Conservation (phyloP, 163 green algal genomes). For the Trebouxiophyceae sp. region DNA sequence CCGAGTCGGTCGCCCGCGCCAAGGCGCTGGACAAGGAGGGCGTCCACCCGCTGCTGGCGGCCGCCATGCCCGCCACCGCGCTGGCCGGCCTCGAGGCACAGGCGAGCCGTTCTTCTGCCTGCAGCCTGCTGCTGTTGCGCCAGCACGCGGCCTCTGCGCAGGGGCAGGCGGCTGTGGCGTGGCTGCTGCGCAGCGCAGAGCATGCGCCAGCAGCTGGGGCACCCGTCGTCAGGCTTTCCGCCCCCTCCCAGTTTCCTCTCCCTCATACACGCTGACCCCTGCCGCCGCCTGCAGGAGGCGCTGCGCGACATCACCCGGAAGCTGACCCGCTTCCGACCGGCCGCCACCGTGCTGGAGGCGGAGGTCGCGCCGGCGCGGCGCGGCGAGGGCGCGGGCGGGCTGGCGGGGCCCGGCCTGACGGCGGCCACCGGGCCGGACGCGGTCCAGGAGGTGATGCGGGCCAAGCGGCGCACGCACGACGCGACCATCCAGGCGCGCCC, state of each 20-base stretch:
- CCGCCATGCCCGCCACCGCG: conserved; percentile 32
- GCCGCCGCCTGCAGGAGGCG: conserved; percentile 31
- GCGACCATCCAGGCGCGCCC: conserved; percentile 39
- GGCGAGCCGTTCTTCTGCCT: conserved; percentile 3
- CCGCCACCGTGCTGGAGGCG: conserved; percentile 79
- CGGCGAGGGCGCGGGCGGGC: conserved; percentile 30
- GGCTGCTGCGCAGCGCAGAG: too few relatives aligned
- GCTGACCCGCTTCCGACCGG: conserved; percentile 66
- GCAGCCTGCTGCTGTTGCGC: not conserved
- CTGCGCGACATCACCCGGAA: conserved; percentile 56
- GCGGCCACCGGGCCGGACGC: conserved; percentile 16
- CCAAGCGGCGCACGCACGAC: conserved; percentile 56
- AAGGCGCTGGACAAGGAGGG: conserved; percentile 55
- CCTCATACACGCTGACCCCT: too few relatives aligned
- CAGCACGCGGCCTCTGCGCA: not conserved
- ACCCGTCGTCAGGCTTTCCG: too few relatives aligned
- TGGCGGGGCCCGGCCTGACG: conserved; percentile 7
- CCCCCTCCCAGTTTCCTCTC: too few relatives aligned
- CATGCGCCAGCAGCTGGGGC: too few relatives aligned
- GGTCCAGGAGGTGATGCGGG: conserved; percentile 51
- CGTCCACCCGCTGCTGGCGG: conserved; percentile 63
- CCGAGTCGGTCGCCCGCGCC: conserved; percentile 64
- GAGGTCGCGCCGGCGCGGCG: conserved; percentile 56
- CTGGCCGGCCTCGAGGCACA: conserved; percentile 40
- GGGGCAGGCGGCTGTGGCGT: too few relatives aligned